Conservation (phyloP, 2,329 filamentous ascomycete species). For the Alternaria hordeiaustralica region DNA sequence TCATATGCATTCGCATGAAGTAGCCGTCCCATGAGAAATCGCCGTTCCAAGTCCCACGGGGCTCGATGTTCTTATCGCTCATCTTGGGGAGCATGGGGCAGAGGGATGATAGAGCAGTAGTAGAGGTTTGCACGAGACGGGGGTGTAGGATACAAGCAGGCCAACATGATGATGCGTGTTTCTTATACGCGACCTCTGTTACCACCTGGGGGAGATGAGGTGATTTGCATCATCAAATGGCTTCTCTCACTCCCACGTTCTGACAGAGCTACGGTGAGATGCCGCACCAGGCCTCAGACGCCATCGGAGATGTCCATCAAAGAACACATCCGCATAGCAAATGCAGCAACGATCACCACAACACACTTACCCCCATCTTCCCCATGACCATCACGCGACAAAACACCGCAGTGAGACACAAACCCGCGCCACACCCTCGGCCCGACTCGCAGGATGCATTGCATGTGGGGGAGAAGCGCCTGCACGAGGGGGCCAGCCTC, state of each 20-base stretch:
- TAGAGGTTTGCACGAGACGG: not conserved
- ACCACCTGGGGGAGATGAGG: no score
- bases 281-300: not conserved
- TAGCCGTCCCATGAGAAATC: not conserved
- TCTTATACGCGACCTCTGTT: no score
- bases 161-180: no score
- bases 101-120: not conserved
- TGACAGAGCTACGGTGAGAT: not conserved
- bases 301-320: no score
- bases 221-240: not conserved
- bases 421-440: not conserved
- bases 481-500: not conserved
- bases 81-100: not conserved
- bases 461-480: not conserved
- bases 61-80: not conserved
- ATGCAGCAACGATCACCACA: not conserved
- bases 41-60: not conserved
- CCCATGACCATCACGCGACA: not conserved
- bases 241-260: not conserved
- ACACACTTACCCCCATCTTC: not conserved
- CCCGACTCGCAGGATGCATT: not conserved
- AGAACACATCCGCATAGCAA: not conserved
- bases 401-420: not conserved
- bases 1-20: not conserved
- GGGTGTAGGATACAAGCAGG: not conserved